These are phyloP conservation scores for Pythium biforme DNA, from an alignment of 352 stramenopile species.

Conservation along the genomic window DNA sequence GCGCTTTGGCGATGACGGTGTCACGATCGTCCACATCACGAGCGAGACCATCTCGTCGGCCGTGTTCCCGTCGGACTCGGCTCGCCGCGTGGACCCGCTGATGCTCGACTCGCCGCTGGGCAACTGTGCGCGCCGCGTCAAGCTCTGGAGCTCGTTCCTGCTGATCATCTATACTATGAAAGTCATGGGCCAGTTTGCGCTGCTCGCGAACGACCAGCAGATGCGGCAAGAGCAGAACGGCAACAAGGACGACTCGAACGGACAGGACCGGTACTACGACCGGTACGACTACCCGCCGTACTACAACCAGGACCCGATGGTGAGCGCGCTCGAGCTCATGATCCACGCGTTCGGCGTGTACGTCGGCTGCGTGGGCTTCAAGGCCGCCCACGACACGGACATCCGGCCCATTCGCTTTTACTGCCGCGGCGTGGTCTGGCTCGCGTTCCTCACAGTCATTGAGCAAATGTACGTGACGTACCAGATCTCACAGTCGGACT, in stretches of 20 bases:
- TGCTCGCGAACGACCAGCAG: constrained; percentile 81
- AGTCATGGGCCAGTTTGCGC: constrained; percentile 82
- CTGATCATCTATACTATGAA: constrained; percentile 91
- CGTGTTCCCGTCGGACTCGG: constrained; percentile 82
- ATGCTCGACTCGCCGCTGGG: constrained; percentile 84
- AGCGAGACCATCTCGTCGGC: constrained; percentile 82
- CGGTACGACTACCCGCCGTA: constrained; percentile 79
- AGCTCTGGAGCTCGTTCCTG: constrained; percentile 87
- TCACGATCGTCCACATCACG: constrained; percentile 76
- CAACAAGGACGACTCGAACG: constrained; percentile 30
- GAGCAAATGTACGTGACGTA: constrained; percentile 86
- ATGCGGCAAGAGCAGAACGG: constrained; percentile 35
- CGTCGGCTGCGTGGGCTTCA: constrained; percentile 84
- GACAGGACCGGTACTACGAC: constrained; percentile 41
- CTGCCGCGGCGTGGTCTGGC: constrained; percentile 72
- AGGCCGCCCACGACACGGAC: constrained; percentile 83
- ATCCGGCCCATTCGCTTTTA: constrained; percentile 85
- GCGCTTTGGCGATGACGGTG: constrained; percentile 43
- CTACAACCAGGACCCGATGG: constrained; percentile 74
- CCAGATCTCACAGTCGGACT: constrained; percentile 76
- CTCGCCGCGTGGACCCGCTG: constrained; percentile 74
- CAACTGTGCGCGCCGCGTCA: constrained; percentile 80
- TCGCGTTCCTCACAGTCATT: constrained; percentile 67
- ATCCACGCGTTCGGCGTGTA: constrained; percentile 85
- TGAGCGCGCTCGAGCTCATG: constrained; percentile 66